Evolutionary conservation across 768 basidiomycete genomes (phyloP).

Genomic region (Tephrocybe sp.): DNA sequence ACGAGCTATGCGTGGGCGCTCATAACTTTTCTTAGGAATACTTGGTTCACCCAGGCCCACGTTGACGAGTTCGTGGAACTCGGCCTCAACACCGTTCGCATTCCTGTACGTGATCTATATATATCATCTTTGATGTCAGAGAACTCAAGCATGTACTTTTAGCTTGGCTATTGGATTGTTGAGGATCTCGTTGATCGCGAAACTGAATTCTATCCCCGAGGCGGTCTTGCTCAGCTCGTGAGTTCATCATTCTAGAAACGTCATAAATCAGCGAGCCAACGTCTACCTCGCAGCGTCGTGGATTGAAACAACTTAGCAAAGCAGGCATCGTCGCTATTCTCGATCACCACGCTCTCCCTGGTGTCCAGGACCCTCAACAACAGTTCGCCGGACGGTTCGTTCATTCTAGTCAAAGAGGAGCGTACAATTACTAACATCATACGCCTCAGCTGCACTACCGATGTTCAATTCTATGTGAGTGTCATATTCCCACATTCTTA

Average conservation of each 20-base stretch:
- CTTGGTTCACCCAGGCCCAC: conserved; percentile 70
- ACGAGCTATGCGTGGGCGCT: background rate
- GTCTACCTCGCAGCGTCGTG: conserved; percentile 47
- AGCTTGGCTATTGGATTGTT: conserved; percentile 85
- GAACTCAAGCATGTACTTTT: background rate
- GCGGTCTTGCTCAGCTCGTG: conserved; percentile 66
- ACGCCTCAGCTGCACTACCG: conserved; percentile 54
- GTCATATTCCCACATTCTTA: background rate
- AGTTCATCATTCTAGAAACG: conserved; percentile 14
- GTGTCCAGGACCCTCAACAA: conserved; percentile 59
- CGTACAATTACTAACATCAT: too few relatives aligned
- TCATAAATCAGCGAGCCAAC: background rate
- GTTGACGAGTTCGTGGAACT: conserved; percentile 49
- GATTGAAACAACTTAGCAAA: conserved; percentile 53
- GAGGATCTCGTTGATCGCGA: conserved; percentile 64
- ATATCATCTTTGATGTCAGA: background rate
- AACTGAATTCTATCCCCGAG: conserved; percentile 64
- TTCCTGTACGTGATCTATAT: conserved; percentile 51
- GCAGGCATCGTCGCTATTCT: conserved; percentile 69
- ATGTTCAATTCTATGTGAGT: conserved; percentile 72
- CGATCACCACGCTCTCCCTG: conserved; percentile 67
- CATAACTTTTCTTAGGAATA: conserved; percentile 39
- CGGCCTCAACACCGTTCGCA: conserved; percentile 74
- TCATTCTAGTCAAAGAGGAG: too few relatives aligned
- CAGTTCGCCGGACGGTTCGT: conserved; percentile 67